Conservation (phyloP, 2,329 filamentous ascomycete species). For the Boeremia lycopersici region DNA sequence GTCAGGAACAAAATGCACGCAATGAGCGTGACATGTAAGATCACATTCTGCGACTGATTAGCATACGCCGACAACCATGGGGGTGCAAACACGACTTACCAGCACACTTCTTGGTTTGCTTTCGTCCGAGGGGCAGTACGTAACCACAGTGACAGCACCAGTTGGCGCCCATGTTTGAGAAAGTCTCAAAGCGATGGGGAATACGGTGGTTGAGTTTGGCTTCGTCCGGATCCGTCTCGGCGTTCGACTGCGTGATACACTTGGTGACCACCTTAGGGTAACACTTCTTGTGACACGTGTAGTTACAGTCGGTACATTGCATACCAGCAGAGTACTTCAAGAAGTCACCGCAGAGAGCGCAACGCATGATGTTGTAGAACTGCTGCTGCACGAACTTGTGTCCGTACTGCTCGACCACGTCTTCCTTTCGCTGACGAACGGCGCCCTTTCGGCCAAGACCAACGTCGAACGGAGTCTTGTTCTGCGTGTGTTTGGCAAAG, state of each 20-base stretch:
- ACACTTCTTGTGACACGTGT: slow-evolving; percentile 98
- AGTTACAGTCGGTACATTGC: slow-evolving; percentile 99
- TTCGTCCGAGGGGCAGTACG: slow-evolving; percentile 90
- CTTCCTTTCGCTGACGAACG: slow-evolving; percentile 96
- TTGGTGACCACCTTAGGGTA: slow-evolving; percentile 97
- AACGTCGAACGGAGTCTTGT: slow-evolving; percentile 80
- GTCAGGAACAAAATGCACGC: slow-evolving; percentile 93
- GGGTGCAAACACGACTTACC: slow-evolving; percentile 59
- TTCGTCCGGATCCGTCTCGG: slow-evolving; percentile 96
- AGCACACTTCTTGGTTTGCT: slow-evolving; percentile 90
- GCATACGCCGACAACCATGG: slow-evolving; percentile 4
- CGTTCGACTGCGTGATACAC: slow-evolving; percentile 99
- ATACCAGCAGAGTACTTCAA: slow-evolving; percentile 98
- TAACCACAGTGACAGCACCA: slow-evolving; percentile 99
- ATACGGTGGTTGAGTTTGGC: slow-evolving; percentile 99
- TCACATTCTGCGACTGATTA: slow-evolving; percentile 72
- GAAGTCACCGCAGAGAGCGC: slow-evolving; percentile 95
- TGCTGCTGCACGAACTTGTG: slow-evolving; percentile 99
- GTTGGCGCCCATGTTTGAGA: slow-evolving; percentile 96
- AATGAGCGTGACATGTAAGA: slow-evolving; percentile 88
- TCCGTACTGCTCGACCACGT: slow-evolving; percentile 97
- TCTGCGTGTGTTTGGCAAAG: slow-evolving; percentile 88
- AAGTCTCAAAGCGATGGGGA: slow-evolving; percentile 95
- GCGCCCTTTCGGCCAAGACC: slow-evolving; percentile 94
- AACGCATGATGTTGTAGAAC: slow-evolving; percentile 99